Percentiles rank a stretch among this genome's conserved stretches.
Conservation (phyloP, 2,329 filamentous ascomycete genomes). For the Botrytis hyacinthi region DNA sequence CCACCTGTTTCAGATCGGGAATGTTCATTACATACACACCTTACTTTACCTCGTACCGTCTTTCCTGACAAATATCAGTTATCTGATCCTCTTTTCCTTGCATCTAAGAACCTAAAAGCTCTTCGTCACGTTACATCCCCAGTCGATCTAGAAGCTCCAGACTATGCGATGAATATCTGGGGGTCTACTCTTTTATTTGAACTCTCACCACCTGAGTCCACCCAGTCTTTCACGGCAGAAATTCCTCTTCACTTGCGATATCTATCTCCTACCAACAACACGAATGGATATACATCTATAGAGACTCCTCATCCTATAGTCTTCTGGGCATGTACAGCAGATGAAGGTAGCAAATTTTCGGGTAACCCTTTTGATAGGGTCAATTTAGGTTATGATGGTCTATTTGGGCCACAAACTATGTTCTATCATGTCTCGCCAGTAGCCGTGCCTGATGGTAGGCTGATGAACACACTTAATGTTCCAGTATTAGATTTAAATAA, state of each 20-base stretch:
- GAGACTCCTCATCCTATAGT: constrained; percentile 77
- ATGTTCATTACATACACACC: constrained; percentile 74
- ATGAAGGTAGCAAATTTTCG: constrained; percentile 63
- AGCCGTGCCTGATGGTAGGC: constrained; percentile 24
- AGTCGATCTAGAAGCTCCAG: constrained; percentile 86
- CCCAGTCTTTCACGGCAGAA: constrained; percentile 58
- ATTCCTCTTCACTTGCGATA: constrained; percentile 88
- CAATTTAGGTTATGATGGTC: constrained; percentile 80
- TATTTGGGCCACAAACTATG: constrained; percentile 73
- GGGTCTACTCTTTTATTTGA: constrained; percentile 76
- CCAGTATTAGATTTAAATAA: constrained; percentile 62
- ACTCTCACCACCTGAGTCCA: constrained; percentile 52
- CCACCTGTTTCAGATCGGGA: constrained; percentile 50
- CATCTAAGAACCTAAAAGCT: constrained; percentile 72
- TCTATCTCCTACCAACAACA: constrained; percentile 54
- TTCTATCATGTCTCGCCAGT: constrained; percentile 74
- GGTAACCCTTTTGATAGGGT: constrained; percentile 81
- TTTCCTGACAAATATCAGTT: constrained; percentile 91
- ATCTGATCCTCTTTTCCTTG: constrained; percentile 69
- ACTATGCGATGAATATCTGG: constrained; percentile 75
- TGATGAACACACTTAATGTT: constrained; percentile 58
- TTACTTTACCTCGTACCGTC: constrained; percentile 76
- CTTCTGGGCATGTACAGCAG: constrained; percentile 83
- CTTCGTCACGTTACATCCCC: constrained; percentile 69
- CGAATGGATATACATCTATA: constrained; percentile 52